Evolutionary conservation across 2,329 filamentous ascomycete species (phyloP), one percentile per base, ranked within the genome.

Genomic region (Ophiostoma populinum): DNA sequence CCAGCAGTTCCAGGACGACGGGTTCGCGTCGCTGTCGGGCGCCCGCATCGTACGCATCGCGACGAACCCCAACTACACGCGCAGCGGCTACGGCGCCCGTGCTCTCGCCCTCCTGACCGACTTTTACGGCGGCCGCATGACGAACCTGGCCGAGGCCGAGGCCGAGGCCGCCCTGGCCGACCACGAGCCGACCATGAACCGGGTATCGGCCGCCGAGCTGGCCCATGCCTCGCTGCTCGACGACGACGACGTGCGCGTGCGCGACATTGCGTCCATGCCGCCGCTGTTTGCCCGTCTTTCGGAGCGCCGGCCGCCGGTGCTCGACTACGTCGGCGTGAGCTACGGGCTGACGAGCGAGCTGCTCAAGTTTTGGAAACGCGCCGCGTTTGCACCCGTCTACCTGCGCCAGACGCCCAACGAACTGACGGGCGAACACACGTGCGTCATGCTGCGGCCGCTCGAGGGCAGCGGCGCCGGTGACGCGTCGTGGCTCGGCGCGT

Each of bases 1-100:
- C 52, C 86, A 95, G 52, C 90, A 98, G 52, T 98, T 93, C 61
- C 90, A 95, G 51, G 90, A 98, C 48, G 83, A 92, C 45, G 85
- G 94, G 45, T 98, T 98, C 52, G 90, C 87, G 10, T 77, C 80
- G 26, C 66, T 98, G 1, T 95, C 87, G 11, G 92, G 90, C 37
- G 90, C 87, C 22, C 74, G 90, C 41, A 62, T 98, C 31, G 87
- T 98, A 12, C 75, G 90, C 32, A 95, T 98, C 48, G 90, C 92
- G 15, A 94, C 90, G 1, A 92, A 94, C 52, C 90, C 92, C 0
- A 86, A 95, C 45, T 94, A 93, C 47, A 65, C 79, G 35, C 72
- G 68, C 31, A 93, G 92, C 82, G 90, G 92, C 17, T 98, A 98
- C 51, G 90, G 90, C 12, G 80, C 80, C 16, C 81, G 80, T 42